Evolutionary conservation across 139 green algal species (phyloP).

Genomic region (Chlorella ohadii): DNA sequence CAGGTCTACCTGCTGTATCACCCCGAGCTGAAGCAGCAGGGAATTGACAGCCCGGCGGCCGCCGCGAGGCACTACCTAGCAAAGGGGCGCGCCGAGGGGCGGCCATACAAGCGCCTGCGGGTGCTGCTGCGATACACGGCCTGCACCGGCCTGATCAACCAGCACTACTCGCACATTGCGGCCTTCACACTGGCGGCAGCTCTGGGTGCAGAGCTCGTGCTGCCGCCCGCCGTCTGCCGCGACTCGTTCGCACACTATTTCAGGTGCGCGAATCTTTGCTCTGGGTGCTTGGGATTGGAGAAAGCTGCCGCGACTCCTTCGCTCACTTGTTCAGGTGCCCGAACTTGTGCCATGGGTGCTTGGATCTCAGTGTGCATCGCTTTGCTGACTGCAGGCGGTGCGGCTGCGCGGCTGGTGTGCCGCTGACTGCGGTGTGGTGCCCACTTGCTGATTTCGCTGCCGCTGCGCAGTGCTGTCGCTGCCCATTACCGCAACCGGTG

Average conservation of each 20-base stretch:
- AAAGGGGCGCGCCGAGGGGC: conserved; percentile 51
- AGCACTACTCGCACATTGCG: conserved; percentile 78
- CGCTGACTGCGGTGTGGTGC: too few species aligned
- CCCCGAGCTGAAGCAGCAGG: conserved; percentile 51
- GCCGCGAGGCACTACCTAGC: conserved; percentile 61
- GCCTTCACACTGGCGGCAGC: conserved; percentile 64
- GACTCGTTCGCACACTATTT: conserved; percentile 76
- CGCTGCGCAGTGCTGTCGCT: background rate
- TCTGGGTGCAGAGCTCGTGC: conserved; percentile 63
- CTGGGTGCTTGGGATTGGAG: too few species aligned
- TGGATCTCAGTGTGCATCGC: too few species aligned
- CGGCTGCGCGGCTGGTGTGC: too few species aligned
- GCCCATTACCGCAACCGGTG: too few species aligned
- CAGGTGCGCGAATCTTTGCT: too few species aligned
- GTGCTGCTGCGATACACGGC: conserved; percentile 76
- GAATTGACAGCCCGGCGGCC: conserved; percentile 40
- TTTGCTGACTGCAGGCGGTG: too few species aligned
- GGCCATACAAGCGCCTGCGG: conserved; percentile 52
- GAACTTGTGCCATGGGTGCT: too few species aligned
- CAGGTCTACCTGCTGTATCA: conserved; percentile 68
- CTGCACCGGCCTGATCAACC: conserved; percentile 79
- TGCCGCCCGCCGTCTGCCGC: conserved; percentile 69
- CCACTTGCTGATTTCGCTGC: too few species aligned
- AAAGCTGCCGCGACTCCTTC: too few species aligned
- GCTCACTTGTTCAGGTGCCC: too few species aligned